Conservation (phyloP, 176 grass and related monocot species). For the Avena sativa region DNA sequence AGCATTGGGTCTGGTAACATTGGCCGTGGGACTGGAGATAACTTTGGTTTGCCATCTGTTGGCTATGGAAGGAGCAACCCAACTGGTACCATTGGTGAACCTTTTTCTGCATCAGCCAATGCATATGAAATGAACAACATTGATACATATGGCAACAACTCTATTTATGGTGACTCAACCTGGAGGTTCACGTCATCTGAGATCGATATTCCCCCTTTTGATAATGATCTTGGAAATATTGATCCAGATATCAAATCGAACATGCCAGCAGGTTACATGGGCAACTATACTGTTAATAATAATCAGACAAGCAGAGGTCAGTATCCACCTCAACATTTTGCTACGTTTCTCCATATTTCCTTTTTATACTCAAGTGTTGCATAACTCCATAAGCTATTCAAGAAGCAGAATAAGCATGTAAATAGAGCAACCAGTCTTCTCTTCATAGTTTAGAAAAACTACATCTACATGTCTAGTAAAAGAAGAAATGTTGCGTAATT, state of each 20-base stretch:
- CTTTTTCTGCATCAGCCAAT: constrained; percentile 61
- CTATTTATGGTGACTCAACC: constrained; percentile 72
- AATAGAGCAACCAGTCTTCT: background rate
- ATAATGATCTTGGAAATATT: constrained; percentile 69
- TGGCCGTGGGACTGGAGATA: constrained; percentile 55
- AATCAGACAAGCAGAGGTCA: constrained; percentile 80
- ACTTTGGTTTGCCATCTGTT: constrained; percentile 57
- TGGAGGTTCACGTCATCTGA: constrained; percentile 72
- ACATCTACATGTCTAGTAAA: background rate
- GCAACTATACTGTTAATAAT: constrained; percentile 67
- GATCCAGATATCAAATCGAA: constrained; percentile 58
- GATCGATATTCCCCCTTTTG: constrained; percentile 69
- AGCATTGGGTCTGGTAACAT: constrained; percentile 44
- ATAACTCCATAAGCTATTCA: constrained; percentile 23
- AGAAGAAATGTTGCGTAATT: constrained; percentile 22
- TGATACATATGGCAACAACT: constrained; percentile 58
- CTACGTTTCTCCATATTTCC: background rate
- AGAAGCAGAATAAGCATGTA: background rate
- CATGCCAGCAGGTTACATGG: constrained; percentile 59
- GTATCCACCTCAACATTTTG: constrained; percentile 44
- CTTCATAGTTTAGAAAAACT: constrained; percentile 26
- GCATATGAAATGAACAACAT: constrained; percentile 57
- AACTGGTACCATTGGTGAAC: constrained; percentile 60
- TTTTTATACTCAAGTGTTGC: constrained; percentile 9
- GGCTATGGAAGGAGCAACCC: constrained; percentile 63